Percentiles rank a stretch among this genome's conserved stretches.
phyloP scores from a whole-genome alignment of 495 filamentous ascomycete genomes.

The Aspergillus sparsus region DNA sequence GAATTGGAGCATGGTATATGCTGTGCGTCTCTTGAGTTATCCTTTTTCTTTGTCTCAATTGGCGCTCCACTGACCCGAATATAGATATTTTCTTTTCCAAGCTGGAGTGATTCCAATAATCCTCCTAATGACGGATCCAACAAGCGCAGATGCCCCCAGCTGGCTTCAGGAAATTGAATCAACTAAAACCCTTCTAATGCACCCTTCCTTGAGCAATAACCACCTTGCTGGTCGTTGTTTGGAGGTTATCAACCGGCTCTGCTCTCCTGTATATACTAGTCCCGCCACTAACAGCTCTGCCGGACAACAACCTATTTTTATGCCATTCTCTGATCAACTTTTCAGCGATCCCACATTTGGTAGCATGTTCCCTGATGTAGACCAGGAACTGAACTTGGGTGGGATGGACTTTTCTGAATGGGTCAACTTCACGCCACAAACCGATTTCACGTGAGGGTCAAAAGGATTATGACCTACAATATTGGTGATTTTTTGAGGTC shows the following conservation, averaged over 20 bases:
- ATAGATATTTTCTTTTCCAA: conserved; percentile 57
- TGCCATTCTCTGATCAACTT: conserved; percentile 47
- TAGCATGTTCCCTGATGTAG: conserved; percentile 42
- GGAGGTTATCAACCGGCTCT: conserved; percentile 48
- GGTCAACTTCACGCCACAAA: conserved; percentile 42
- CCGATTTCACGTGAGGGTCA: conserved; percentile 26
- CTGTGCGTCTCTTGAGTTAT: conserved; percentile 35
- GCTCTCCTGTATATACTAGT: conserved; percentile 33
- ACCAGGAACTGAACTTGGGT: conserved; percentile 38
- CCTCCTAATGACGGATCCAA: conserved; percentile 51
- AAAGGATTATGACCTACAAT: background rate
- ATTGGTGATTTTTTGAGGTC: background rate
- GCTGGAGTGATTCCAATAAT: conserved; percentile 53
- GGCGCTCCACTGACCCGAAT: conserved; percentile 2
- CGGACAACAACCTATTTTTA: conserved; percentile 31
- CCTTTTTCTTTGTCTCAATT: background rate
- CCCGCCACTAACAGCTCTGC: conserved; percentile 12
- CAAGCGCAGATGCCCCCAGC: conserved; percentile 40
- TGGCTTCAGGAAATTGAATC: conserved; percentile 52
- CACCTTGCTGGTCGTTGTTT: conserved; percentile 46
- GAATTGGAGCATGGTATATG: conserved; percentile 53
- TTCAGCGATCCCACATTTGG: conserved; percentile 42
- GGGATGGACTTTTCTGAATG: conserved; percentile 51
- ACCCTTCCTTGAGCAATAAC: conserved; percentile 46
- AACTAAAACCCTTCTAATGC: conserved; percentile 46